These are phyloP conservation scores for Prototheca wickerhamii DNA, from an alignment of 163 green algal genomes.

Conservation along the genomic window DNA sequence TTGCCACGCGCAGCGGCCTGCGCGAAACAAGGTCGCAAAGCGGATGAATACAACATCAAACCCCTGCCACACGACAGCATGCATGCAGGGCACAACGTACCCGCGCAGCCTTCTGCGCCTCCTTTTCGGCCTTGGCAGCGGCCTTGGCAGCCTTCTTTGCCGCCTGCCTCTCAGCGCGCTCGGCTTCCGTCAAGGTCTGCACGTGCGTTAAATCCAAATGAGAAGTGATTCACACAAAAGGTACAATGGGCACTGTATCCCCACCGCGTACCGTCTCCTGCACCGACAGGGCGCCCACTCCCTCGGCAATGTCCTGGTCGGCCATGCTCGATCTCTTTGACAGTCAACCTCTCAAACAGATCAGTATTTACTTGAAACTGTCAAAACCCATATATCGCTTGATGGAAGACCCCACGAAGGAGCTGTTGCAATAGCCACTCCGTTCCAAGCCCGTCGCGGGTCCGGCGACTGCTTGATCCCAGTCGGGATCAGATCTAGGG, in stretches of 20 bases:
- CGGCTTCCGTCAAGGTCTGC: neutral
- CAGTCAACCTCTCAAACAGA: too few species aligned
- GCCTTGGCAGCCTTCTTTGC: slow-evolving; percentile 44
- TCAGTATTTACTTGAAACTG: too few species aligned
- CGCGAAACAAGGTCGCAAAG: neutral
- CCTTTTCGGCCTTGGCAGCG: slow-evolving; percentile 53
- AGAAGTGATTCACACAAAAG: neutral
- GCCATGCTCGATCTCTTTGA: too few species aligned
- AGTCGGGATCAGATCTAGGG: too few species aligned
- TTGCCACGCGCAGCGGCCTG: slow-evolving; percentile 57
- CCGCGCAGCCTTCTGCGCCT: slow-evolving; percentile 43
- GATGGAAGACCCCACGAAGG: too few species aligned
- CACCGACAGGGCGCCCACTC: neutral
- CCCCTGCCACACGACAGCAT: neutral
- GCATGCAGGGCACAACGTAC: slow-evolving; percentile 4
- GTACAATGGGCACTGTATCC: too few species aligned
- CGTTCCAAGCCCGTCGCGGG: too few species aligned
- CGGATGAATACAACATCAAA: neutral
- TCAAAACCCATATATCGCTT: too few species aligned
- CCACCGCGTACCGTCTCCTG: neutral
- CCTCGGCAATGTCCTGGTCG: neutral
- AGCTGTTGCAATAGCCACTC: too few species aligned
- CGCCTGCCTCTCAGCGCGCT: slow-evolving; percentile 5
- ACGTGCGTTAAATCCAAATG: neutral
- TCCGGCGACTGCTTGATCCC: too few species aligned